Evolutionary conservation across 179 eudicot species (phyloP).

Genomic region (Gypsophila paniculata): DNA sequence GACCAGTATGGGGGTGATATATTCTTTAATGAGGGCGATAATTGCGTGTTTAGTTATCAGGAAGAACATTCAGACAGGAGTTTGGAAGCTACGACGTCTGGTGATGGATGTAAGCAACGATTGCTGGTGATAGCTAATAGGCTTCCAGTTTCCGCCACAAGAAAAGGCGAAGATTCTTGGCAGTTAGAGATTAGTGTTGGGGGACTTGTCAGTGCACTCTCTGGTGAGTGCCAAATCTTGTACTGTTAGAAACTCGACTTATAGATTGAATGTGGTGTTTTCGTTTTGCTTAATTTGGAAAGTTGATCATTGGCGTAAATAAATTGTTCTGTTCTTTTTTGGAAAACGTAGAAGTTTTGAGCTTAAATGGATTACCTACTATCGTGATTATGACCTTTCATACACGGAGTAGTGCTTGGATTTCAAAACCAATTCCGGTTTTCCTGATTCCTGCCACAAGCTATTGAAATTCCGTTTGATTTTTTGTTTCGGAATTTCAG

Average conservation of each 20-base stretch:
- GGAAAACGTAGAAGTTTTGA: background rate
- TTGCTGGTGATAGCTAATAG: constrained; percentile 71
- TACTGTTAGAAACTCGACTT: background rate
- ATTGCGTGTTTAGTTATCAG: constrained; percentile 29
- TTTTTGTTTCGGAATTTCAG: background rate
- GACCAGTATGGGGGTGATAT: constrained; percentile 34
- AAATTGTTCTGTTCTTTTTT: too few species aligned
- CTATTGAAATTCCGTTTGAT: background rate
- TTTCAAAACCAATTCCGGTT: background rate
- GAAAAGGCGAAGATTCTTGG: constrained; percentile 55
- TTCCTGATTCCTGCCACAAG: background rate
- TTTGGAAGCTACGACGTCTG: constrained; percentile 13
- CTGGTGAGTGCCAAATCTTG: constrained; percentile 36
- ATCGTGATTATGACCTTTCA: background rate
- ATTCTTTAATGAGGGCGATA: constrained; percentile 36
- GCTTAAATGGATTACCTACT: too few species aligned
- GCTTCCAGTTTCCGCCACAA: constrained; percentile 66
- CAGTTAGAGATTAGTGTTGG: constrained; percentile 62
- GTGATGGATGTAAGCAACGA: constrained; percentile 38
- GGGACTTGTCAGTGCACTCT: constrained; percentile 73
- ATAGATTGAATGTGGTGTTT: background rate
- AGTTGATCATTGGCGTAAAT: background rate
- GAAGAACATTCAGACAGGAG: constrained; percentile 36
- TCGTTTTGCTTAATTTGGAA: background rate
- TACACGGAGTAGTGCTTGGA: too few species aligned